Evolutionary conservation across 352 stramenopile species (phyloP).

Genomic region (Phytophthora pinifolia): DNA sequence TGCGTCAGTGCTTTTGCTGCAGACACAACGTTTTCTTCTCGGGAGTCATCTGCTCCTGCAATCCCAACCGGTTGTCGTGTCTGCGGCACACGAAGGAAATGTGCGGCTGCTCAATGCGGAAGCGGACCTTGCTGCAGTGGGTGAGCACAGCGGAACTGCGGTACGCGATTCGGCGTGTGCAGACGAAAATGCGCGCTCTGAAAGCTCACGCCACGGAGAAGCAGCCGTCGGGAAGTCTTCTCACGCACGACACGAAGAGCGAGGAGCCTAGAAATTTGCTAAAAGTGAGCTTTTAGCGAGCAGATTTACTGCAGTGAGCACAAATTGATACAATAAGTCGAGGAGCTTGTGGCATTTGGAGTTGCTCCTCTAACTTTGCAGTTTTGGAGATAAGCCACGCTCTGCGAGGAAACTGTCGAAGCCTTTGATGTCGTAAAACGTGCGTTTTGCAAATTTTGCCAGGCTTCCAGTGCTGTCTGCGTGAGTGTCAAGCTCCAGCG

Average conservation of each 20-base stretch:
- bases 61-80: constrained; percentile 57
- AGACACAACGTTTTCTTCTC: constrained; percentile 86
- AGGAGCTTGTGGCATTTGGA: too few relatives aligned
- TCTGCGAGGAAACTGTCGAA: constrained; percentile 55
- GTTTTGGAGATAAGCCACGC: constrained; percentile 9
- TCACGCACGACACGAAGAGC: too few relatives aligned
- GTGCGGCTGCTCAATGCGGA: constrained; percentile 57
- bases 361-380: constrained; percentile 12
- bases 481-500: constrained; percentile 40
- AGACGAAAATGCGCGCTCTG: constrained; percentile 57
- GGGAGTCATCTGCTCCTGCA: constrained; percentile 68
- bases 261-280: too few relatives aligned
- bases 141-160: constrained; percentile 57
- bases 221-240: background rate
- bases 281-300: too few relatives aligned
- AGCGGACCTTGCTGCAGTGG: constrained; percentile 69
- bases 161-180: constrained; percentile 71
- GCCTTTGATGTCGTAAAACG: constrained; percentile 75
- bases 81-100: constrained; percentile 64
- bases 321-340: too few relatives aligned
- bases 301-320: too few relatives aligned
- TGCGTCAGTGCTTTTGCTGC: constrained; percentile 67
- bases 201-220: constrained; percentile 11
- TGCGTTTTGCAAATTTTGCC: constrained; percentile 35
- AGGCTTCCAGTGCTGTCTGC: background rate